Evolutionary conservation across 2,329 filamentous ascomycete genomes (phyloP), one percentile per base, ranked within the genome.

Genomic region (Pyrenochaeta sp.): DNA sequence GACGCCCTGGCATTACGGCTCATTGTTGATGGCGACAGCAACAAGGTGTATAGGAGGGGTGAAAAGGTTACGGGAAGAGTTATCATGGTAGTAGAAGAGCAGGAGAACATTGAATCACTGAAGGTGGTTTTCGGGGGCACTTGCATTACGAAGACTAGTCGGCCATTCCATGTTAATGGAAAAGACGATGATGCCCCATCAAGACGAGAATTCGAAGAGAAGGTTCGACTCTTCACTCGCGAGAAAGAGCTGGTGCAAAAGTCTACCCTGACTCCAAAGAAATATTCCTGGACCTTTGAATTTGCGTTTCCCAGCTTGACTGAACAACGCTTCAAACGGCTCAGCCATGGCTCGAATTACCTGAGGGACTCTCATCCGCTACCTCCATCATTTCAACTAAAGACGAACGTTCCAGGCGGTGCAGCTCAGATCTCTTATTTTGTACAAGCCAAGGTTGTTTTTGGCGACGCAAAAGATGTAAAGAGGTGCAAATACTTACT

Each of bases 11-110:
- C 47, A 22, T 44, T 70, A 23, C 60, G 65, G 30, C 43, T 71
- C 31, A 43, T 65, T 24, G 49, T 69, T 13, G 63, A 69, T 47
- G 67, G 63, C 32, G 63, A 68, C 41, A 53, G 45, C 30, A 55
- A 55, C 30, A 58, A 53, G 24, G 35, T 62, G 8, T 70, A 68
- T 38, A 53, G 57, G 39, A 57, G 53, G 40, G 67, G 67, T 24
- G 66, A 71, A 13, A 60, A 57, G 32, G 63, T 71, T 30, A 68
- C 58, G 29, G 68, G 68, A 37, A 67, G 58, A 49, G 54, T 69
- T 19, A 48, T 57, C n/a, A 48, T 69, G 15, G 48, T 58, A 20
- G 36, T 61, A 7, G 60, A 63, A 48, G 53, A 64, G 38, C 43
- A 68, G 44, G 53, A 59, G 27, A 35, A 62, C 5, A 47, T 71